Percentiles rank a stretch among this genome's conserved stretches.
phyloP scores from a whole-genome alignment of 495 filamentous ascomycete genomes.

The Penicillium waksmanii region DNA sequence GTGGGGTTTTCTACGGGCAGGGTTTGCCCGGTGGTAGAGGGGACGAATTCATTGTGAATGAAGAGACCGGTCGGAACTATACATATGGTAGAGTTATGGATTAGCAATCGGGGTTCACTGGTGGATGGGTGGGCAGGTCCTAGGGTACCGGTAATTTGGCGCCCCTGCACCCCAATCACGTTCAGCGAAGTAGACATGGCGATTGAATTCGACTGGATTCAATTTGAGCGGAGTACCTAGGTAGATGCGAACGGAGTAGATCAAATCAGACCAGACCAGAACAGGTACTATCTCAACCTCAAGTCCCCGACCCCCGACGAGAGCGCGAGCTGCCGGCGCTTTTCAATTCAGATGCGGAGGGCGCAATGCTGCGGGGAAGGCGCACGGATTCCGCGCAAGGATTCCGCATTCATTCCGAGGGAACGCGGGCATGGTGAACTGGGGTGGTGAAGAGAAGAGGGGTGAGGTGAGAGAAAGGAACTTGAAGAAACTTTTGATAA shows the following conservation, averaged over 20 bases:
- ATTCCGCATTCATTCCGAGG: slow-evolving; percentile 8
- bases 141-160: slow-evolving; percentile 21
- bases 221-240: neutral
- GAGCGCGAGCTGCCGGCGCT: neutral
- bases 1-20: slow-evolving; percentile 32
- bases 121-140: neutral
- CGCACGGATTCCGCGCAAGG: neutral
- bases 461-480: too few species aligned
- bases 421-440: too few species aligned
- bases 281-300: too few species aligned
- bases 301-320: too few species aligned
- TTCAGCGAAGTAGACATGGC: slow-evolving; percentile 19
- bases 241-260: too few species aligned
- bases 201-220: neutral
- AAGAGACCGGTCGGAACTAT: slow-evolving; percentile 38
- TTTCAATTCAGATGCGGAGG: neutral
- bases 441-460: too few species aligned
- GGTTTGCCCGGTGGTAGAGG: slow-evolving; percentile 20
- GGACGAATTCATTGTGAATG: slow-evolving; percentile 44
- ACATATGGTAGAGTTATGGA: neutral
- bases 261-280: neutral
- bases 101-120: too few species aligned
- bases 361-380: neutral
- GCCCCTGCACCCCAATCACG: slow-evolving; percentile 22
- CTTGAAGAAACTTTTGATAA: too few species aligned